Evolutionary conservation across 805 yeast species (phyloP).

Genomic region (Lipomyces starkeyi): DNA sequence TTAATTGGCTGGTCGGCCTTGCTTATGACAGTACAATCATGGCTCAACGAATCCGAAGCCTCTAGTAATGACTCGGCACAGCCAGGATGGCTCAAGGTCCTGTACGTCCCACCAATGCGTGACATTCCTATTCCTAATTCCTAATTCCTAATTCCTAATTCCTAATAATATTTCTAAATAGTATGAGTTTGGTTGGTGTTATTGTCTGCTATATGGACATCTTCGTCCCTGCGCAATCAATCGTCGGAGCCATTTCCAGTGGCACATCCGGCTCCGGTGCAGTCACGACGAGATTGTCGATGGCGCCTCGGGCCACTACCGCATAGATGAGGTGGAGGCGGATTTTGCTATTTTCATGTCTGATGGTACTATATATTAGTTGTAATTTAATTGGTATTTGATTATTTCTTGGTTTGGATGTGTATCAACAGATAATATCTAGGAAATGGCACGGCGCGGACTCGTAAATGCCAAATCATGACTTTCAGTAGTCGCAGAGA

Average conservation of each 20-base stretch:
- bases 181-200: conserved; percentile 33
- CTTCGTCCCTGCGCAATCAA: conserved; percentile 18
- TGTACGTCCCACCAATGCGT: conserved; percentile 18
- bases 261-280: conserved; percentile 15
- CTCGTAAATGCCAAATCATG: not conserved
- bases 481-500: not conserved
- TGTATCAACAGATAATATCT: not conserved
- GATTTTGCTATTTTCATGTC: not conserved
- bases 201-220: conserved; percentile 36
- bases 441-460: not conserved
- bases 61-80: conserved; percentile 11
- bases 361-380: not conserved
- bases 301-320: conserved; percentile 32
- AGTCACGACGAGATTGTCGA: conserved; percentile 33
- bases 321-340: not conserved
- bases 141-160: not conserved
- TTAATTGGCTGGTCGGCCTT: conserved; percentile 34
- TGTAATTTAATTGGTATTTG: not conserved
- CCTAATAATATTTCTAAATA: not conserved
- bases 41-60: conserved; percentile 33
- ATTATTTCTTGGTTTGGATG: not conserved
- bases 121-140: not conserved
- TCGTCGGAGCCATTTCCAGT: conserved; percentile 11
- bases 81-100: conserved; percentile 36
- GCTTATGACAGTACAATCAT: conserved; percentile 31